Evolutionary conservation across 352 stramenopile species (phyloP).

Genomic region (Globisporangium nunn): DNA sequence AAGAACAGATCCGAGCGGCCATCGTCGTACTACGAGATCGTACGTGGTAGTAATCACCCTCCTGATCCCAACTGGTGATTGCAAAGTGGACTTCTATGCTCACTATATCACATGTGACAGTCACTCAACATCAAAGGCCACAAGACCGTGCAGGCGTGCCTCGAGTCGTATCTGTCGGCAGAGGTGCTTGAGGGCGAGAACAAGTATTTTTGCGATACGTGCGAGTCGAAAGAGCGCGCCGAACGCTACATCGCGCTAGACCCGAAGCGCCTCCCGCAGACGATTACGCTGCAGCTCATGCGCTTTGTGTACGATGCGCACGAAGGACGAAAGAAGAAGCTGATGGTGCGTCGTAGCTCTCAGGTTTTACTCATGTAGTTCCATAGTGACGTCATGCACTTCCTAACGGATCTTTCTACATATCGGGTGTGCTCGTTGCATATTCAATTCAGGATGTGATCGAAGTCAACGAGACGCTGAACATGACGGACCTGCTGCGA

Average conservation of each 20-base stretch:
- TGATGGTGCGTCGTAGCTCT: slow-evolving; percentile 41
- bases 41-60: slow-evolving; percentile 15
- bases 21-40: slow-evolving; percentile 80
- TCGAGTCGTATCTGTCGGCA: slow-evolving; percentile 58
- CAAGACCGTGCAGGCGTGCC: slow-evolving; percentile 59
- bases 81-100: background rate
- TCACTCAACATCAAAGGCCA: slow-evolving; percentile 85
- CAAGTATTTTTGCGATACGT: slow-evolving; percentile 82
- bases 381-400: background rate
- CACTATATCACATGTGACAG: slow-evolving; percentile 12
- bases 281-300: slow-evolving; percentile 79
- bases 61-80: background rate
- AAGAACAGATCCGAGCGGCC: slow-evolving; percentile 51
- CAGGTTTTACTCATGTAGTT: background rate
- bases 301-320: slow-evolving; percentile 82
- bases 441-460: slow-evolving; percentile 58
- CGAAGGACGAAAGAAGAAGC: slow-evolving; percentile 73
- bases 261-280: slow-evolving; percentile 39
- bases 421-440: background rate
- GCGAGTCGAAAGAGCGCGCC: slow-evolving; percentile 65
- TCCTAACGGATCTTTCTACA: background rate
- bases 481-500: slow-evolving; percentile 63
- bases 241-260: slow-evolving; percentile 71
- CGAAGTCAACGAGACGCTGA: slow-evolving; percentile 68
- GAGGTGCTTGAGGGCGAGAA: slow-evolving; percentile 83